These are phyloP conservation scores for Mangifera indica DNA, from an alignment of 345 rosid species.

Conservation along the genomic window DNA sequence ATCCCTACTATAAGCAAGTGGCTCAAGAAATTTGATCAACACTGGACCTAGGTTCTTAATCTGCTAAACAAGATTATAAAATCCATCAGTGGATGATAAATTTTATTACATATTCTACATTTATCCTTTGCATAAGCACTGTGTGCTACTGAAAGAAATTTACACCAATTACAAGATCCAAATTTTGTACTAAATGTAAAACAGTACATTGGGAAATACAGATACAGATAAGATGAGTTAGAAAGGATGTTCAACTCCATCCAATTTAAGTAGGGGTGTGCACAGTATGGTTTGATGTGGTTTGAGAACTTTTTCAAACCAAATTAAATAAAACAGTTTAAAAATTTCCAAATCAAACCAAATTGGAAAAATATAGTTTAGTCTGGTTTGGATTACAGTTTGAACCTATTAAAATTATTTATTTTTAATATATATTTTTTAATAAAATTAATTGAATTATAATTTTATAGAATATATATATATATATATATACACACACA, in stretches of 20 bases:
- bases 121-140: conserved; percentile 4
- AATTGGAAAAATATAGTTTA: too few relatives aligned
- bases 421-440: too few relatives aligned
- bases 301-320: too few relatives aligned
- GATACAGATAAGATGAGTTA: not conserved
- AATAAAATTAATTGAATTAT: too few relatives aligned
- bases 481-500: too few relatives aligned
- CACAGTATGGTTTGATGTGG: too few relatives aligned
- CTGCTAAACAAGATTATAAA: not conserved
- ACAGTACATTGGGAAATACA: not conserved
- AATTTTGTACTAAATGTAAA: not conserved
- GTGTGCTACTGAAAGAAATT: not conserved
- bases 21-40: not conserved
- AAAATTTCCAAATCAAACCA: too few relatives aligned
- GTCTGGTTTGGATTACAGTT: too few relatives aligned
- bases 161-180: not conserved
- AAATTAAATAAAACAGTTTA: too few relatives aligned
- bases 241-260: not conserved
- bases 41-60: not conserved
- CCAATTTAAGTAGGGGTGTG: not conserved
- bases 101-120: not conserved
- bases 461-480: too few relatives aligned
- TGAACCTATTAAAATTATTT: too few relatives aligned
- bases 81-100: not conserved
- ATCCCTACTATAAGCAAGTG: not conserved